Conservation (phyloP, 2,329 filamentous ascomycete genomes). For the Aspergillus sp. region DNA sequence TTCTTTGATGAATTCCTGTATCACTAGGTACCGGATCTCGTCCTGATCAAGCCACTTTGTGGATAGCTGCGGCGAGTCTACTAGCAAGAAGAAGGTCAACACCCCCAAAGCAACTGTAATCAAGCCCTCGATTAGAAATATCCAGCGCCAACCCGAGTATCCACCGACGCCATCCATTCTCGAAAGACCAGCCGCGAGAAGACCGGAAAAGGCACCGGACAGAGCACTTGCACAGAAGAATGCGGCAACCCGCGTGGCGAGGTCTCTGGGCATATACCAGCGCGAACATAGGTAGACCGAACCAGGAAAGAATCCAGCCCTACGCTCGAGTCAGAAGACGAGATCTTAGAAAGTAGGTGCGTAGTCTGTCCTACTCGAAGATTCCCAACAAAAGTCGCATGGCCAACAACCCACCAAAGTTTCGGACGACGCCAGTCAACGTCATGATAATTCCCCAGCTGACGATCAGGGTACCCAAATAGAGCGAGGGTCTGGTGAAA, state of each 20-base stretch:
- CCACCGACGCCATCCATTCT: no score
- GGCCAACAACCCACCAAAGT: constrained; percentile 27
- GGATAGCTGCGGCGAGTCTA: not conserved
- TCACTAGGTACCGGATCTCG: not conserved
- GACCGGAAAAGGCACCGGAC: not conserved
- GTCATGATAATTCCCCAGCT: constrained; percentile 51
- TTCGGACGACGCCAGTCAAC: constrained; percentile 49
- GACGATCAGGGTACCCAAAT: constrained; percentile 29
- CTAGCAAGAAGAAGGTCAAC: no score
- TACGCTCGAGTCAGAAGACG: not conserved
- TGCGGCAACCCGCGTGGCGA: not conserved
- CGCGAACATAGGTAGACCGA: not conserved
- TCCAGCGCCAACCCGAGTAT: no score
- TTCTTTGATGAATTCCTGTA: not conserved
- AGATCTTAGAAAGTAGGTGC: no score
- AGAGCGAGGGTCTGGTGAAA: constrained; percentile 25
- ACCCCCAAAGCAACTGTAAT: no score
- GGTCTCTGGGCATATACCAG: not conserved
- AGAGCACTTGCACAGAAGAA: not conserved
- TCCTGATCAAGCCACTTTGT: not conserved
- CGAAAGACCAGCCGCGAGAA: no score
- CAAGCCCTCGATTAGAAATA: no score
- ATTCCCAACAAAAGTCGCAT: not conserved
- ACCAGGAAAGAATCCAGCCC: not conserved
- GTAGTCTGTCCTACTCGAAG: not conserved